phyloP scores from a whole-genome alignment of 2,329 filamentous ascomycete genomes.

The Ceratocystis eucalypticola region DNA sequence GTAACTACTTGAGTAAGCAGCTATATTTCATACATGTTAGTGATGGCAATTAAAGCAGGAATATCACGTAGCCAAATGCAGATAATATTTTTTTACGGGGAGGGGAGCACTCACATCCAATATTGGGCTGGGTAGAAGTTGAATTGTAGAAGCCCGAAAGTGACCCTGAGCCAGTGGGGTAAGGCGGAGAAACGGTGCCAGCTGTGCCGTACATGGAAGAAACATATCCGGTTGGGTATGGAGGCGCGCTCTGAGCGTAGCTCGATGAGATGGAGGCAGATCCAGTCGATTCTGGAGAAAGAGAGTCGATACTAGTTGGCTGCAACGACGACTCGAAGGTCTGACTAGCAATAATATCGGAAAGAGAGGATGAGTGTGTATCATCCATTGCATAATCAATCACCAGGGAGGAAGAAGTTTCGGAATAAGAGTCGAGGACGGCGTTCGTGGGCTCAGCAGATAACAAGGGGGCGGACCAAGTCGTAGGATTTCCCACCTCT shows the following conservation, averaged over 20 bases:
- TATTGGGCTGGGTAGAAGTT: neutral
- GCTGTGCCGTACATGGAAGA: conserved; percentile 5
- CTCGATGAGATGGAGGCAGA: neutral
- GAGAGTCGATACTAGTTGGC: neutral
- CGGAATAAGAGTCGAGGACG: conserved; percentile 22
- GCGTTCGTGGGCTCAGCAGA: neutral
- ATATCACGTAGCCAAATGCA: neutral
- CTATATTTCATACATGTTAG: neutral
- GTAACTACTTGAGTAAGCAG: neutral
- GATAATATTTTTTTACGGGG: neutral
- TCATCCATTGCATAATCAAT: neutral
- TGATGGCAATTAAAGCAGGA: neutral
- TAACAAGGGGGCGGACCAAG: conserved; percentile 10
- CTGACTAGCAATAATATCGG: conserved; percentile 15
- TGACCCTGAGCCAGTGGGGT: conserved; percentile 9
- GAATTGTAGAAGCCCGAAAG: conserved; percentile 8
- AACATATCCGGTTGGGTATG: neutral
- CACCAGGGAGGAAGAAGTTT: conserved; percentile 20
- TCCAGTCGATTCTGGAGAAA: neutral
- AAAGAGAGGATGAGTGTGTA: neutral
- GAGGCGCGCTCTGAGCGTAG: neutral
- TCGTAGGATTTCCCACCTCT: conserved; percentile 17
- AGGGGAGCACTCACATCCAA: conserved; percentile 11
- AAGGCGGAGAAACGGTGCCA: conserved; percentile 3
- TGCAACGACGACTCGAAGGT: neutral